These are phyloP conservation scores for Colletotrichum echinochloae DNA, from an alignment of 2,329 filamentous ascomycete genomes.

Conservation along the genomic window DNA sequence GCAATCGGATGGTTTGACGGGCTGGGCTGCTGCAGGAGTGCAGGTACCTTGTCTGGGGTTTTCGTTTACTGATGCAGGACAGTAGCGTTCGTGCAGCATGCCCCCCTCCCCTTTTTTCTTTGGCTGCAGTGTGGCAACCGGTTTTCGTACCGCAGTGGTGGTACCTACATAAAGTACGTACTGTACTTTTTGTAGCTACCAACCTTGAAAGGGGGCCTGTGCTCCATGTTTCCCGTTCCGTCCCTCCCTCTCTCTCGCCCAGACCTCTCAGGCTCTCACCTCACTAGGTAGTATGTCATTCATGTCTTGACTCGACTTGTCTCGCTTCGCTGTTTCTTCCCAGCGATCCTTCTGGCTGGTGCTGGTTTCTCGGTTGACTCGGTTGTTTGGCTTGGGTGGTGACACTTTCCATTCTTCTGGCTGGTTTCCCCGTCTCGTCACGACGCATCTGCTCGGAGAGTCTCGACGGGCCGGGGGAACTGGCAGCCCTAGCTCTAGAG, in stretches of 20 bases:
- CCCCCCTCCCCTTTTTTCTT: not conserved
- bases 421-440: not conserved
- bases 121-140: not conserved
- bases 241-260: not conserved
- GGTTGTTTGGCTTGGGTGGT: not conserved
- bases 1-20: constrained; percentile 18
- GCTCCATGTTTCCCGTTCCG: not conserved
- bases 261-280: too few species aligned
- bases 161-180: too few species aligned
- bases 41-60: constrained; percentile 3
- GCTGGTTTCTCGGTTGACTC: not conserved
- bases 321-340: not conserved
- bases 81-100: not conserved
- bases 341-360: not conserved
- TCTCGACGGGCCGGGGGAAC: not conserved
- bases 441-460: not conserved
- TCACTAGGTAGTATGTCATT: too few species aligned
- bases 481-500: not conserved
- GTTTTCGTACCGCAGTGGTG: not conserved
- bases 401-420: not conserved
- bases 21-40: constrained; percentile 7
- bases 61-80: not conserved
- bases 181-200: not conserved
- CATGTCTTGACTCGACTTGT: not conserved
- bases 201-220: not conserved